Base-by-base conservation (phyloP, 805 yeast species). In the Starmera caribaea region DNA sequence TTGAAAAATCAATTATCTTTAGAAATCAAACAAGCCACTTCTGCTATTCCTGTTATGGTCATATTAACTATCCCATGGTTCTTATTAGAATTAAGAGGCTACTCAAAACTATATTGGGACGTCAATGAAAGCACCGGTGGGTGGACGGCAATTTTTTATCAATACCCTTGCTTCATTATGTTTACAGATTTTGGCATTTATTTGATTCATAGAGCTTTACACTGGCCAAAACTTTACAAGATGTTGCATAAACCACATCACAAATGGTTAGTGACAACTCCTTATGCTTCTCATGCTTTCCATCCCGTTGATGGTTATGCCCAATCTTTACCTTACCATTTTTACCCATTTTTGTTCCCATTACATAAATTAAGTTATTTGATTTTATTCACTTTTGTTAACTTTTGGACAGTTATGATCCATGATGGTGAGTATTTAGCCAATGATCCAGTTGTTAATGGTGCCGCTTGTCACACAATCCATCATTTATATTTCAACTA, bases 191-290 rank as follows among this genome's bases (percentile, higher is more conserved):
- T 87, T 59, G 83, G 90, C 41, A 88, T 92, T 54, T 92, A 92
- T 61, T 70, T 83, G 55, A 81, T 88, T 51, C 98, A 92, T 66
- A 79, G 97, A 58, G 75, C 85, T 74, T 72, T 92, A 55, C 98
- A 92, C 61, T 87, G 92, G 86, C 97, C 96, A 16, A 50, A 70
- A 14, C 81, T 92, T 32, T 92, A 92, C 75, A 89, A 82, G 68
- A 61, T 54, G 21, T 67, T 92, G 45, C 98, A 92, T 69, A 92
- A 92, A 67, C 97, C 97, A 11, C 98, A 92, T 63, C 98, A 92
- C 73, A 92, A 92, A 66, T 92, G 98, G 98, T 78, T 92, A 50
- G 96, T 92, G 32, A 90, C 97, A 45, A 90, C 98, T 9, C 98
- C 98, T 34, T 92, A 82, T 65, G 98, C 98, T 1, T 86, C 96